phyloP scores from a whole-genome alignment of 371 early-diverging fungal genomes.

The Mortierella sp. region DNA sequence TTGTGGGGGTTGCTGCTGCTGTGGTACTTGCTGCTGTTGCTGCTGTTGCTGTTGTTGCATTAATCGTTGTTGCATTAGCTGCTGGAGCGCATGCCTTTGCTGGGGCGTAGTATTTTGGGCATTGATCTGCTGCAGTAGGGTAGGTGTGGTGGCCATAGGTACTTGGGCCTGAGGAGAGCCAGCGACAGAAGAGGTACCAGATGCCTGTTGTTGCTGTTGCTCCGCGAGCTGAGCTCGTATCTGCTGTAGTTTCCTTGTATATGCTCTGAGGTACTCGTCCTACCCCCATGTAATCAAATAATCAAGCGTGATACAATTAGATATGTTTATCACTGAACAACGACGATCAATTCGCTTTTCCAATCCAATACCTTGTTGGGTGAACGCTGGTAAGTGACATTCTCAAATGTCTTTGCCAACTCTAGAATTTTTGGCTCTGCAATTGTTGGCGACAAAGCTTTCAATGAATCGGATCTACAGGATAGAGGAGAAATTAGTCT shows the following conservation, averaged over 20 bases:
- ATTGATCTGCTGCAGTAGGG: constrained; percentile 23
- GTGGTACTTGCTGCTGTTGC: constrained; percentile 31
- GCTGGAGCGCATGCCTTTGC: constrained; percentile 30
- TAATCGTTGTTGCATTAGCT: constrained; percentile 35
- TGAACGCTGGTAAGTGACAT: constrained; percentile 39
- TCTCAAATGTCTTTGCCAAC: constrained; percentile 49
- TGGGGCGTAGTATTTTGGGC: constrained; percentile 26
- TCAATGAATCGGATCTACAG: constrained; percentile 37
- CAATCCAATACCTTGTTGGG: constrained; percentile 22
- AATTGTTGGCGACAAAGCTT: constrained; percentile 41
- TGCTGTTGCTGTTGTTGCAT: constrained; percentile 25
- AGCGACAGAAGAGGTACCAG: constrained; percentile 24
- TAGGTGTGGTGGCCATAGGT: constrained; percentile 33
- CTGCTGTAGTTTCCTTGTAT: constrained; percentile 39
- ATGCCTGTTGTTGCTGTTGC: constrained; percentile 18
- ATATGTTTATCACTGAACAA: background rate
- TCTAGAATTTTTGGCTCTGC: constrained; percentile 41
- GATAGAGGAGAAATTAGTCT: background rate
- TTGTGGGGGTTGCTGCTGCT: constrained; percentile 17
- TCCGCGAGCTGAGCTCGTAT: constrained; percentile 31
- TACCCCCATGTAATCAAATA: background rate
- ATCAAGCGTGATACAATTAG: constrained; percentile 6
- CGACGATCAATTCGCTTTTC: background rate
- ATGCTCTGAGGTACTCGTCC: constrained; percentile 30
- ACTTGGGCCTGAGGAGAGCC: constrained; percentile 39